Base-by-base conservation (phyloP, 768 basidiomycete genomes). In the Scleroderma bovista region DNA sequence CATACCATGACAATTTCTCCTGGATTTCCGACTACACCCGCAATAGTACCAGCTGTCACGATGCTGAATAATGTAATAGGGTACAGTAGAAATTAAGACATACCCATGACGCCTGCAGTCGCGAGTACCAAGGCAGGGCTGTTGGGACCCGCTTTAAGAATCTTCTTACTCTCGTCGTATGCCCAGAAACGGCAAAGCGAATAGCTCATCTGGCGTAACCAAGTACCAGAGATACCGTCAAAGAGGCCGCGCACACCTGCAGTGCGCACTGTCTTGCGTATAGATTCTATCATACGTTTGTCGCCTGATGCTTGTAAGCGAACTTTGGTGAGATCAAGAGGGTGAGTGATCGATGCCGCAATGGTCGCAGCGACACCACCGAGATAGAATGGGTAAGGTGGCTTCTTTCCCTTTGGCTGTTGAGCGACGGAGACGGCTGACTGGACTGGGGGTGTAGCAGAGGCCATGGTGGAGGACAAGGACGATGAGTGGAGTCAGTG, bases 151-250 rank as follows among this genome's bases (percentile, higher is more conserved):
- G 86, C 86, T 19, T 87, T 87, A 0, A 93, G 59, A 7, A 85
- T 55, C 72, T 86, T 90, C 75, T 93, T 94, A 65, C 85, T 88
- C 71, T 89, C 86, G 54, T 93, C 91, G 65, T 93, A 92, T 15
- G 88, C 89, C 81, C 89, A 93, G 73, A 93, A 94, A n/a, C 91
- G 77, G 65, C 88, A 91, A 65, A 93, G 73, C 38, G 88, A 91
- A 70, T 94, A 94, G 31, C 84, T 88, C 89, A 93, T 91, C 69
- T 95, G 92, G 24, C 92, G 80, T 68, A 95, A 69, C 81, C 89
- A 86, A 23, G 92, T 95, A 26, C 91, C 92, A 2, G 84, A 74
- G 51, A 93, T 89, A 16, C 92, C 92, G 62, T 93, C 92, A 60
- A 81, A 91, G 43, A 93, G 74, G 2, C 92, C 92, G 57, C 58